Evolutionary conservation across 179 eudicot genomes (phyloP).

Genomic region (Monotropa hypopitys): DNA sequence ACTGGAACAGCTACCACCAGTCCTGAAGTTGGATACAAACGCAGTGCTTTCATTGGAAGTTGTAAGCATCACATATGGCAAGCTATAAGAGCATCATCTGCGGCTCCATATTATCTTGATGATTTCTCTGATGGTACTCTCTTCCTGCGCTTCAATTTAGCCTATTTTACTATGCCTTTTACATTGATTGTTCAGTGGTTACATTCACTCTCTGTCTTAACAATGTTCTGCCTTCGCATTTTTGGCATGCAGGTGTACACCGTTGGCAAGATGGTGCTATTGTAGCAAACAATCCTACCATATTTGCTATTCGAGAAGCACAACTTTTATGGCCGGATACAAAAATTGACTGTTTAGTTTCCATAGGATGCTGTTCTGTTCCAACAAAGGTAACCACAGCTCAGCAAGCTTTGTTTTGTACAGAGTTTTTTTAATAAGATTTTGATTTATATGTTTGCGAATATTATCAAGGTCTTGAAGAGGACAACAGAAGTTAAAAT

Average conservation of each 20-base stretch:
- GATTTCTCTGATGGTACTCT: constrained; percentile 82
- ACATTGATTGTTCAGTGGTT: not conserved
- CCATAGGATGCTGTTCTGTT: constrained; percentile 86
- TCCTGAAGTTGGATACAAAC: constrained; percentile 64
- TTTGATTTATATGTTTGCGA: not conserved
- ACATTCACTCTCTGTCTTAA: not conserved
- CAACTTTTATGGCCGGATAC: constrained; percentile 97
- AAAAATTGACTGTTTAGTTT: constrained; percentile 83
- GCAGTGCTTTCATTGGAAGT: constrained; percentile 85
- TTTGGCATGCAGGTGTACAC: constrained; percentile 38
- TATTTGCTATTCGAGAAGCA: constrained; percentile 93
- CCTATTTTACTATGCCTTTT: not conserved
- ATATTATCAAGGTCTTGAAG: not conserved
- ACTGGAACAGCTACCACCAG: constrained; percentile 44
- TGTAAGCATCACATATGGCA: constrained; percentile 94
- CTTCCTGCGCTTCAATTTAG: constrained; percentile 6
- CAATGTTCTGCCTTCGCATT: not conserved
- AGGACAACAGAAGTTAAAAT: not conserved
- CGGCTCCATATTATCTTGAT: constrained; percentile 98
- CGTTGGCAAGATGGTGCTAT: constrained; percentile 99
- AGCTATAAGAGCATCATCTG: constrained; percentile 97
- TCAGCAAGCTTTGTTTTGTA: not conserved
- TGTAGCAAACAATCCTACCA: constrained; percentile 95
- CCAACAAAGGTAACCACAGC: constrained; percentile 63
- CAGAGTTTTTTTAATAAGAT: not conserved